phyloP scores from a whole-genome alignment of 441 rosid species.

The Jatropha multifida region DNA sequence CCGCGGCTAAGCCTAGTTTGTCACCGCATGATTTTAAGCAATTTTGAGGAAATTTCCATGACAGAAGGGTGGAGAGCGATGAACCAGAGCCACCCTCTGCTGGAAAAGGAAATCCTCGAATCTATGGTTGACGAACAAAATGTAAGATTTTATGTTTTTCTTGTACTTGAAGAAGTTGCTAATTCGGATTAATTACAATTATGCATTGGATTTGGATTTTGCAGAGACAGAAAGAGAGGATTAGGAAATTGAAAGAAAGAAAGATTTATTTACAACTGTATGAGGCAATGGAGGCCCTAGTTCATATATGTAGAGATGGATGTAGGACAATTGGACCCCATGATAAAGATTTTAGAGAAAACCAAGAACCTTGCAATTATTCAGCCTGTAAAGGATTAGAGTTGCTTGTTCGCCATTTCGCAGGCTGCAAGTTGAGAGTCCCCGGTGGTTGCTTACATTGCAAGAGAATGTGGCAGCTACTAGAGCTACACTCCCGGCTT shows the following conservation, averaged over 20 bases:
- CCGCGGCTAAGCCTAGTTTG: constrained; percentile 68
- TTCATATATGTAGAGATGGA: constrained; percentile 92
- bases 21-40: constrained; percentile 59
- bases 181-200: neutral
- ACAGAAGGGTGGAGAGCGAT: constrained; percentile 78
- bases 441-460: constrained; percentile 82
- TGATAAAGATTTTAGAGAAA: constrained; percentile 57
- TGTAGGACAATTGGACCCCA: constrained; percentile 91
- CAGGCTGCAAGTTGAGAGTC: constrained; percentile 62
- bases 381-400: constrained; percentile 81
- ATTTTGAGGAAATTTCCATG: constrained; percentile 46
- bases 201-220: neutral
- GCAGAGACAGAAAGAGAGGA: constrained; percentile 56
- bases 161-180: neutral
- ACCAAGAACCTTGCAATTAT: constrained; percentile 52
- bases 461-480: constrained; percentile 92
- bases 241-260: constrained; percentile 47
- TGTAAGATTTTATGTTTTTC: constrained; percentile 31
- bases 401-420: constrained; percentile 68
- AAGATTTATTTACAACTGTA: constrained; percentile 65
- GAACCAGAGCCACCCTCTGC: constrained; percentile 74
- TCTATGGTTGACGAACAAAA: constrained; percentile 51
- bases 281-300: constrained; percentile 94
- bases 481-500: constrained; percentile 84
- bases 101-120: constrained; percentile 58